phyloP scores from a whole-genome alignment of 2,329 filamentous ascomycete species.

The Allantophomopsis lycopodina region DNA sequence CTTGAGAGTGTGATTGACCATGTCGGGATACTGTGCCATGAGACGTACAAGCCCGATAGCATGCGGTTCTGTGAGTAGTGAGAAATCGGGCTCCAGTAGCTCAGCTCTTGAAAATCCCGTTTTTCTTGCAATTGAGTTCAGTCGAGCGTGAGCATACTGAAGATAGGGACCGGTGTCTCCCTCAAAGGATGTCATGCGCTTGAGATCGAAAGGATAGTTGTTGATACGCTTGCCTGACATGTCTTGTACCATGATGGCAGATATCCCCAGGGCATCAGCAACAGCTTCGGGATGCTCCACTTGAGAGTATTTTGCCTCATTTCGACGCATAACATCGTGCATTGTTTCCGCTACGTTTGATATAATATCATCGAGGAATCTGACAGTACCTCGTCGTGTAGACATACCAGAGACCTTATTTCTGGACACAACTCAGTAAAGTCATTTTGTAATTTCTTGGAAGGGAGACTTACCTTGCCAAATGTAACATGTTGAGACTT shows the following conservation, averaged over 20 bases:
- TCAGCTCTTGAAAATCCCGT: constrained; percentile 39
- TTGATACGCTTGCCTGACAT: constrained; percentile 82
- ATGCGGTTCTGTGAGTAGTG: constrained; percentile 57
- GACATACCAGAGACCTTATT: constrained; percentile 41
- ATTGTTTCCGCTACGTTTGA: constrained; percentile 80
- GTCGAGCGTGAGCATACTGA: constrained; percentile 67
- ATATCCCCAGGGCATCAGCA: constrained; percentile 84
- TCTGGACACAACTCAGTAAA: no score
- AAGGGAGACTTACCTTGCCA: constrained; percentile 35
- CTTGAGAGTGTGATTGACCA: constrained; percentile 70
- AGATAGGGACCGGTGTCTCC: constrained; percentile 77
- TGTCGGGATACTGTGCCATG: constrained; percentile 76
- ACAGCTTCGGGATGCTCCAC: constrained; percentile 69
- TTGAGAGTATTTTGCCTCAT: constrained; percentile 80
- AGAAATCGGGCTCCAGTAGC: constrained; percentile 48
- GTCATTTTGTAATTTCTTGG: no score
- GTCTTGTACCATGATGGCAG: constrained; percentile 94
- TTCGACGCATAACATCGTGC: constrained; percentile 94
- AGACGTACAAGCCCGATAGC: constrained; percentile 61
- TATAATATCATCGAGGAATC: constrained; percentile 59
- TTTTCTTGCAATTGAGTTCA: constrained; percentile 48
- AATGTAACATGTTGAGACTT: constrained; percentile 67
- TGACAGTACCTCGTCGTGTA: constrained; percentile 60
- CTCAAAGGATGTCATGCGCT: constrained; percentile 72
- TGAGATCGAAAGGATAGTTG: constrained; percentile 64